Conservation (phyloP, 2,329 filamentous ascomycete genomes). For the Aspergillus sp. region DNA sequence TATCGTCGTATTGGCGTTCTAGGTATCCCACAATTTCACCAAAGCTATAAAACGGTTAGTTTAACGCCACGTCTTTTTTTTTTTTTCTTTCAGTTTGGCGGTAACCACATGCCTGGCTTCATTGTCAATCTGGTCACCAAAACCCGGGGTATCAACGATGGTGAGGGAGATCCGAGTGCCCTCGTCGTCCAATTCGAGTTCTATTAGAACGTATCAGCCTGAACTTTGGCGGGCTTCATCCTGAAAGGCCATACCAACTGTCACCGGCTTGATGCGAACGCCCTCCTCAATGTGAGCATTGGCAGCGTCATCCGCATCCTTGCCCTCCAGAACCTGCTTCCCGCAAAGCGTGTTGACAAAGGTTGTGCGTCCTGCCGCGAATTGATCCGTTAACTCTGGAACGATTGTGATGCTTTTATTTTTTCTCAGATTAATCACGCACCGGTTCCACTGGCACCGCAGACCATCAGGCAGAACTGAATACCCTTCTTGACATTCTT, state of each 20-base stretch:
- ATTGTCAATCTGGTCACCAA: constrained; percentile 98
- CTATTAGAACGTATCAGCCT: constrained; percentile 11
- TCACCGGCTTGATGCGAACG: constrained; percentile 97
- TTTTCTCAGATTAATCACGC: constrained; percentile 36
- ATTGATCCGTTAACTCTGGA: constrained; percentile 14
- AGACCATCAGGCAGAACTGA: constrained; percentile 99
- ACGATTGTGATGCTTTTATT: constrained; percentile 3
- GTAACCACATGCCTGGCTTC: constrained; percentile 74
- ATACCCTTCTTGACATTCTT: constrained; percentile 99
- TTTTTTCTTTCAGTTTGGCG: neutral
- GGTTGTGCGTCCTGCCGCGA: constrained; percentile 77
- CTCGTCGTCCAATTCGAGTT: constrained; percentile 95
- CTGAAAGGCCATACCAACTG: constrained; percentile 71
- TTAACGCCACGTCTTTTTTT: neutral
- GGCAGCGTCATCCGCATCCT: constrained; percentile 87
- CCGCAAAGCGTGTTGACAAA: constrained; percentile 99
- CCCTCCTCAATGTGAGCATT: constrained; percentile 92
- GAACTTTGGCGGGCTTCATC: neutral
- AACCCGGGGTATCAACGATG: constrained; percentile 97
- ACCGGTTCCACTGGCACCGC: constrained; percentile 98
- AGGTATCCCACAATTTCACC: constrained; percentile 97
- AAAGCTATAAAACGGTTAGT: constrained; percentile 63
- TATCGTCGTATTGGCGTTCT: constrained; percentile 98
- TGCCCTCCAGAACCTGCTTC: constrained; percentile 84
- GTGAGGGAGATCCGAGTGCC: constrained; percentile 97